A percentile compares a stretch with the other conserved stretches of the same genome.
phyloP scores from a whole-genome alignment of 768 basidiomycete genomes.

The Cystofilobasidium bisporidii region DNA sequence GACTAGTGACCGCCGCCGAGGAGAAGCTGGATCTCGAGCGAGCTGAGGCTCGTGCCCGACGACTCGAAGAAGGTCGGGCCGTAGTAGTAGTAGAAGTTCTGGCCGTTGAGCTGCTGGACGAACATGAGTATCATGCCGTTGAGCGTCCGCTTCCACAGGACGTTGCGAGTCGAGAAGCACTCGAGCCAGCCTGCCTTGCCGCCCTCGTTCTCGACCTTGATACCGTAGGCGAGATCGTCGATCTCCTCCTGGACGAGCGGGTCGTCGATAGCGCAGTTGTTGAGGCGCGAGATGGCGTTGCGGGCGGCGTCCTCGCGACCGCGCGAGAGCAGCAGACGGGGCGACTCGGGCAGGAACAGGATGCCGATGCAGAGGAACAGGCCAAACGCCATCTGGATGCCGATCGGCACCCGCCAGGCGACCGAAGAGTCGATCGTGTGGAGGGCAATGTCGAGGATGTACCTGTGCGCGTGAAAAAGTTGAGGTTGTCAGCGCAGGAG shows the following conservation, averaged over 20 bases:
- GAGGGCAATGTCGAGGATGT: slow-evolving; percentile 52
- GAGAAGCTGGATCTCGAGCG: slow-evolving; percentile 66
- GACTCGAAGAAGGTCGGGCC: slow-evolving; percentile 69
- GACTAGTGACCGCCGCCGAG: too few species aligned
- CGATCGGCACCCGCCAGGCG: slow-evolving; percentile 58
- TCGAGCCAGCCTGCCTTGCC: slow-evolving; percentile 70
- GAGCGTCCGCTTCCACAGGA: slow-evolving; percentile 60
- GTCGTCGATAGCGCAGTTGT: slow-evolving; percentile 54
- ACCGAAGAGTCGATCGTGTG: slow-evolving; percentile 51
- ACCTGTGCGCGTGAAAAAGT: not conserved
- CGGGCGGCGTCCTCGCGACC: slow-evolving; percentile 46
- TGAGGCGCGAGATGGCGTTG: slow-evolving; percentile 56
- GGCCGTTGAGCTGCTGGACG: slow-evolving; percentile 61
- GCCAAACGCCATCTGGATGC: slow-evolving; percentile 56
- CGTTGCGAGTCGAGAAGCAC: slow-evolving; percentile 61
- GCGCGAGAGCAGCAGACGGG: slow-evolving; percentile 41
- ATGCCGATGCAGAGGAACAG: slow-evolving; percentile 41
- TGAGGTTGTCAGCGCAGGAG: not conserved
- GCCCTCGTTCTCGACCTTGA: slow-evolving; percentile 65
- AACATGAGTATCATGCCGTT: slow-evolving; percentile 73
- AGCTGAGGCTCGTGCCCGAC: slow-evolving; percentile 58
- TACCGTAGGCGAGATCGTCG: slow-evolving; percentile 56
- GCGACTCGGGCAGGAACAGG: slow-evolving; percentile 68
- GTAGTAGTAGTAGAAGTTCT: slow-evolving; percentile 53
- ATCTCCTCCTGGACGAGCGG: slow-evolving; percentile 52